These are phyloP conservation scores for Linnemannia hyalina DNA, from an alignment of 192 early-diverging fungal genomes.

Conservation along the genomic window DNA sequence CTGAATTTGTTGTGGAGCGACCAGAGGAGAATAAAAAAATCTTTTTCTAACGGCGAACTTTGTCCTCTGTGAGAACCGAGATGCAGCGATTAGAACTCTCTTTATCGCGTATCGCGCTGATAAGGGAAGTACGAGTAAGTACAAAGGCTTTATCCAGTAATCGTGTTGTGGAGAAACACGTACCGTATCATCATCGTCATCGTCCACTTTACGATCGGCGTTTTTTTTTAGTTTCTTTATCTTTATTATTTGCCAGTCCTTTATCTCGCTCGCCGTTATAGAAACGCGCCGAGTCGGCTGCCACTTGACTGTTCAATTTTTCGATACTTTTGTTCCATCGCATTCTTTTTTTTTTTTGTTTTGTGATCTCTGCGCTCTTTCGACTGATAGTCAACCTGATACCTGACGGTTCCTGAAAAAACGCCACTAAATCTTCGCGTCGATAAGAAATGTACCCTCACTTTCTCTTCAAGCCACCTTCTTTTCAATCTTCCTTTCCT, in stretches of 20 bases:
- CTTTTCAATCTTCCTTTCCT: not conserved
- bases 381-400: no score
- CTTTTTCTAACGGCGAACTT: not conserved
- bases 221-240: conserved; percentile 2
- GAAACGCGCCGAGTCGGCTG: not conserved
- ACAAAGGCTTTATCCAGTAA: not conserved
- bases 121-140: not conserved
- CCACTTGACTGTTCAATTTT: not conserved
- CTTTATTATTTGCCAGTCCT: not conserved
- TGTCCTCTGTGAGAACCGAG: not conserved
- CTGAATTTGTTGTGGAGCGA: not conserved
- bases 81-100: not conserved
- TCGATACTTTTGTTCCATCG: not conserved
- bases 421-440: not conserved
- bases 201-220: not conserved
- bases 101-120: conserved; percentile 9
- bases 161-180: not conserved
- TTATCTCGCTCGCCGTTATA: not conserved
- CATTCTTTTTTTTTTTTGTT: conserved; percentile 1
- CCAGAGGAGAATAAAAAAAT: not conserved
- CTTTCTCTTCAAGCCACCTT: not conserved
- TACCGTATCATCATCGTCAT: not conserved
- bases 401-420: not conserved
- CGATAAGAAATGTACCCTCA: not conserved
- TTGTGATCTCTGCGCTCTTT: no score